Percentiles rank a stretch among this genome's conserved stretches.
Evolutionary conservation across 2,329 filamentous ascomycete genomes (phyloP).

Genomic region (Cercospora zeina): DNA sequence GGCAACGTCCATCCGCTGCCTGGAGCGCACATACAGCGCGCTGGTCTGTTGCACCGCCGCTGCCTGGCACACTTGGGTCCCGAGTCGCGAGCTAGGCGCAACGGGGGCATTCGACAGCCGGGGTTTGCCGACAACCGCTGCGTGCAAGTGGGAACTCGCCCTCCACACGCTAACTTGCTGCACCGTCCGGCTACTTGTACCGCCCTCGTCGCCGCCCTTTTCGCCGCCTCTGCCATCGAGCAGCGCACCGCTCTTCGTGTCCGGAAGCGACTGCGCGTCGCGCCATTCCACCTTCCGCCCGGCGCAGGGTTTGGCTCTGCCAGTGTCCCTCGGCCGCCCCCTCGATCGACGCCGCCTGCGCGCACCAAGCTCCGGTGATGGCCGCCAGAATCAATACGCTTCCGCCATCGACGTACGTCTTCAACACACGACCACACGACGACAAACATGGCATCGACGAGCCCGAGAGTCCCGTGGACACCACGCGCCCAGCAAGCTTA

Average conservation of each 20-base stretch:
- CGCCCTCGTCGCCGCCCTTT: neutral
- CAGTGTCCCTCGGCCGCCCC: neutral
- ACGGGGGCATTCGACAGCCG: neutral
- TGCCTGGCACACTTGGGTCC: neutral
- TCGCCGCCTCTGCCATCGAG: neutral
- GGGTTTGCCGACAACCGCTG: slow-evolving; percentile 1
- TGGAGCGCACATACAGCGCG: neutral
- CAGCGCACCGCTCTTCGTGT: neutral
- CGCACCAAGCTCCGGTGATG: slow-evolving; percentile 15
- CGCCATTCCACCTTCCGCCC: neutral
- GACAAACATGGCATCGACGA: slow-evolving; percentile 13
- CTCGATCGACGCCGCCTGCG: neutral
- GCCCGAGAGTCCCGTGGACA: slow-evolving; percentile 19
- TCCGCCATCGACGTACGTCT: slow-evolving; percentile 9
- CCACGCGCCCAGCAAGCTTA: slow-evolving; percentile 7
- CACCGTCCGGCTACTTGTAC: neutral
- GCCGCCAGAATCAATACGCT: slow-evolving; percentile 16
- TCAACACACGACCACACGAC: slow-evolving; percentile 3
- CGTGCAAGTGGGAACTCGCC: neutral
- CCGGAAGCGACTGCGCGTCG: neutral
- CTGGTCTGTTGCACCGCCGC: neutral
- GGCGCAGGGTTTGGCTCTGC: neutral
- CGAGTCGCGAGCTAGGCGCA: neutral
- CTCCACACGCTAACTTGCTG: slow-evolving; percentile 2
- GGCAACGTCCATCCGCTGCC: neutral